Conservation (phyloP, 768 basidiomycete species). For the Mycena maculata region DNA sequence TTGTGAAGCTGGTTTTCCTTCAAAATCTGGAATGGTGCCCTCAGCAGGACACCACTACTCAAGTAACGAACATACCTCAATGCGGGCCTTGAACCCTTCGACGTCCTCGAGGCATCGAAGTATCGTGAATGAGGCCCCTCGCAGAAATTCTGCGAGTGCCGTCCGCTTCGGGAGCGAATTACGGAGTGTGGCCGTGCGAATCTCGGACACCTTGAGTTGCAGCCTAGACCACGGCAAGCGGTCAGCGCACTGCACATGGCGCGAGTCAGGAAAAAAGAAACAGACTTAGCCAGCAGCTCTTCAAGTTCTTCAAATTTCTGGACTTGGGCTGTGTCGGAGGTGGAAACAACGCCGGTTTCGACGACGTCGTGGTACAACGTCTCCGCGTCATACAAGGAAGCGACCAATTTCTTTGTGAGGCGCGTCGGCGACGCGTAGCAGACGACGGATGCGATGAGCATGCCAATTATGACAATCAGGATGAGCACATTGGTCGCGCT, state of each 20-base stretch:
- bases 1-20: neutral
- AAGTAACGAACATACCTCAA: neutral
- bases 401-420: neutral
- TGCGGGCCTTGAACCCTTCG: neutral
- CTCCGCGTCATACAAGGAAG: neutral
- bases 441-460: neutral
- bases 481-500: neutral
- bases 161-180: neutral
- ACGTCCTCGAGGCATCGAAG: neutral
- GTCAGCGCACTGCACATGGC: no score
- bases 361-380: slow-evolving; percentile 1
- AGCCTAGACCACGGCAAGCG: neutral
- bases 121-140: neutral
- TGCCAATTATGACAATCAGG: no score
- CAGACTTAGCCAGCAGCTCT: no score
- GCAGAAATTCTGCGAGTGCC: neutral
- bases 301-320: no score
- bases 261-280: no score
- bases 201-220: neutral
- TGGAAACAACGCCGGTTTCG: neutral
- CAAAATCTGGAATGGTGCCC: neutral
- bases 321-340: no score
- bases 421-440: neutral
- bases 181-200: neutral
- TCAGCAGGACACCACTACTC: no score